Conservation (phyloP, 306 rosid genomes). For the Fagus crenata region DNA sequence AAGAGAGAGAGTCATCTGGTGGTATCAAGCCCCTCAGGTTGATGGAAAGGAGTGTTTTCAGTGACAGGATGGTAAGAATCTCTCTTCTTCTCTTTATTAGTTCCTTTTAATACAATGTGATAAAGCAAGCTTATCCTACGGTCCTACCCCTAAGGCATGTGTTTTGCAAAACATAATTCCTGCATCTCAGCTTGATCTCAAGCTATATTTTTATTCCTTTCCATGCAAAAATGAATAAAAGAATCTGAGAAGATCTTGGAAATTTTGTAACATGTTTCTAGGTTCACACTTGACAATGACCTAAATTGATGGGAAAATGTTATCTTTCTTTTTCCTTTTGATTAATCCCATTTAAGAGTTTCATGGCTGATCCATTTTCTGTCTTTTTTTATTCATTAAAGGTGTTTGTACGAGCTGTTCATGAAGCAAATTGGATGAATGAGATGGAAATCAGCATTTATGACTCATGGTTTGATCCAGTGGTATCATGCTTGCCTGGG, state of each 20-base stretch:
- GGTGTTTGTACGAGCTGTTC: constrained; percentile 98
- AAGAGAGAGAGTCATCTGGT: constrained; percentile 90
- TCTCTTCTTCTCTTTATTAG: background rate
- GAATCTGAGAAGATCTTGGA: background rate
- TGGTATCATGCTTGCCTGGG: constrained; percentile 92
- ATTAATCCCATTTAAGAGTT: constrained; percentile 30
- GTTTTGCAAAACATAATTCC: background rate
- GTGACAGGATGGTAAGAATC: constrained; percentile 90
- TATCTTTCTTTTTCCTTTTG: constrained; percentile 29
- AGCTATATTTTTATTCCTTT: background rate
- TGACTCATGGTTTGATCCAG: constrained; percentile 99
- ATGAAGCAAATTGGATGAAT: constrained; percentile 99
- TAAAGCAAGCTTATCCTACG: background rate
- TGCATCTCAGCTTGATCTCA: background rate
- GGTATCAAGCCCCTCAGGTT: constrained; percentile 94
- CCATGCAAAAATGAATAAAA: background rate
- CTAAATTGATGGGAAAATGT: constrained; percentile 23
- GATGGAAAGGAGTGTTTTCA: constrained; percentile 99
- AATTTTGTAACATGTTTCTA: background rate
- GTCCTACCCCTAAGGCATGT: background rate
- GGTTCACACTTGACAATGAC: background rate
- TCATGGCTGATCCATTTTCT: constrained; percentile 40
- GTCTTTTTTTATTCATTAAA: constrained; percentile 34
- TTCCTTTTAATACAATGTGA: background rate
- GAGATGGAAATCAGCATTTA: constrained; percentile 99